Evolutionary conservation across 495 filamentous ascomycete genomes (phyloP).

Genomic region (Xylaria castorea): DNA sequence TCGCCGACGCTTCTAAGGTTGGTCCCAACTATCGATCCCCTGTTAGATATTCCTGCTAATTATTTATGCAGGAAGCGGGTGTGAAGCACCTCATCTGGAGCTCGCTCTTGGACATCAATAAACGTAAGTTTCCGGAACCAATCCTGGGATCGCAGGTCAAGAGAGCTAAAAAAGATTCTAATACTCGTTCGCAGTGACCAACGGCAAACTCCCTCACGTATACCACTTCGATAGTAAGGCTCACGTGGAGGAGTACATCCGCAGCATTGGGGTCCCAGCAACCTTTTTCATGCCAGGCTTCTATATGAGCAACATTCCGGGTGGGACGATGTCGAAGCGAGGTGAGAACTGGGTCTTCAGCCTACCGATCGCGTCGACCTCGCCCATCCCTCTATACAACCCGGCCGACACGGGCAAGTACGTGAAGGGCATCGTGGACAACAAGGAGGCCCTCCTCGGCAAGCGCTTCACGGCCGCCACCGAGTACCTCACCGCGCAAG

Average conservation of each 20-base stretch:
- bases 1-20: conserved; percentile 60
- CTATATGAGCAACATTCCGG: conserved; percentile 63
- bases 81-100: conserved; percentile 63
- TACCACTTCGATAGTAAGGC: conserved; percentile 70
- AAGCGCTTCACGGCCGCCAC: conserved; percentile 54
- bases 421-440: conserved; percentile 57
- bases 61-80: conserved; percentile 40
- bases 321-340: conserved; percentile 39
- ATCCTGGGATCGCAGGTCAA: background rate
- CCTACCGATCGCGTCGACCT: conserved; percentile 46
- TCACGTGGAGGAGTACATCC: conserved; percentile 64
- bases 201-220: conserved; percentile 57
- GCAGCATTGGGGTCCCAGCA: conserved; percentile 51
- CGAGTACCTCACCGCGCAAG: conserved; percentile 55
- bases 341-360: conserved; percentile 49
- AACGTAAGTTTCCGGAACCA: conserved; percentile 13
- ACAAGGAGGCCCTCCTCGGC: conserved; percentile 49
- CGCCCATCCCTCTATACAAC: conserved; percentile 61
- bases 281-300: conserved; percentile 64
- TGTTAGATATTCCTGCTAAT: conserved; percentile 5
- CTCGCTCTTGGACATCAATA: conserved; percentile 35
- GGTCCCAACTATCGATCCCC: conserved; percentile 8
- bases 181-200: conserved; percentile 39
- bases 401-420: conserved; percentile 64
- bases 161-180: background rate